phyloP scores from a whole-genome alignment of 2,329 filamentous ascomycete species.

The Gaeumannomyces tritici region DNA sequence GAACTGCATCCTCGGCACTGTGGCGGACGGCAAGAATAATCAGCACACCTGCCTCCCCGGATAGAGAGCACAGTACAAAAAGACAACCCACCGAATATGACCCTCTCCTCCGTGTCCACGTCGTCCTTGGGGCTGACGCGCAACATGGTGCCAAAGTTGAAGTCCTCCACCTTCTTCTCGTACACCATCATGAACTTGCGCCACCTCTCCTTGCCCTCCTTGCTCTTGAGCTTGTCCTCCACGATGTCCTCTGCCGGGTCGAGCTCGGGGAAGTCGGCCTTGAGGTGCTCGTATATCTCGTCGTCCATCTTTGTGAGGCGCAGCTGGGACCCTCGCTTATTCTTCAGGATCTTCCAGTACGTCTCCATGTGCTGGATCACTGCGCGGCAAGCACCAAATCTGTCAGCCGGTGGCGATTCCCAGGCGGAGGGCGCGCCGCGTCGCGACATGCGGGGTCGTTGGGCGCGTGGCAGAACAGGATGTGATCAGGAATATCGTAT shows the following conservation, averaged over 20 bases:
- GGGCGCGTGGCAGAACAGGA: background rate
- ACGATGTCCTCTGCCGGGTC: slow-evolving; percentile 71
- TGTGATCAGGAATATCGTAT: slow-evolving; percentile 6
- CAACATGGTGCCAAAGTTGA: slow-evolving; percentile 95
- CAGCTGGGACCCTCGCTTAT: slow-evolving; percentile 76
- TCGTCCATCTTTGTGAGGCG: slow-evolving; percentile 91
- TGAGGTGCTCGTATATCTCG: slow-evolving; percentile 86
- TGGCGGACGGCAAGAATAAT: slow-evolving; percentile 6
- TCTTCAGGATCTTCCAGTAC: slow-evolving; percentile 94
- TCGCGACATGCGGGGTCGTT: background rate
- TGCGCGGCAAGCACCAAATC: slow-evolving; percentile 11
- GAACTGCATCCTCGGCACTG: slow-evolving; percentile 47
- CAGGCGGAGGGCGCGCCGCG: too few relatives aligned
- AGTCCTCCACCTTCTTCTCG: slow-evolving; percentile 93
- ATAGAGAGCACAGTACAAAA: background rate
- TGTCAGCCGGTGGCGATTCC: background rate
- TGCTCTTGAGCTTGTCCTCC: slow-evolving; percentile 97
- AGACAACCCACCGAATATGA: slow-evolving; percentile 64
- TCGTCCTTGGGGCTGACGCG: slow-evolving; percentile 68
- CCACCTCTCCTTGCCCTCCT: slow-evolving; percentile 88
- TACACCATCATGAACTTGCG: slow-evolving; percentile 89
- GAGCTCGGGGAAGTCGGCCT: slow-evolving; percentile 83
- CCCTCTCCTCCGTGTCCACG: slow-evolving; percentile 76
- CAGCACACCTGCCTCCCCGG: background rate
- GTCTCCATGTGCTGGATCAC: slow-evolving; percentile 94